A percentile compares a stretch with the other conserved stretches of the same genome.
Evolutionary conservation across 2,329 filamentous ascomycete genomes (phyloP).

Genomic region (Cordyceps tenuipes): DNA sequence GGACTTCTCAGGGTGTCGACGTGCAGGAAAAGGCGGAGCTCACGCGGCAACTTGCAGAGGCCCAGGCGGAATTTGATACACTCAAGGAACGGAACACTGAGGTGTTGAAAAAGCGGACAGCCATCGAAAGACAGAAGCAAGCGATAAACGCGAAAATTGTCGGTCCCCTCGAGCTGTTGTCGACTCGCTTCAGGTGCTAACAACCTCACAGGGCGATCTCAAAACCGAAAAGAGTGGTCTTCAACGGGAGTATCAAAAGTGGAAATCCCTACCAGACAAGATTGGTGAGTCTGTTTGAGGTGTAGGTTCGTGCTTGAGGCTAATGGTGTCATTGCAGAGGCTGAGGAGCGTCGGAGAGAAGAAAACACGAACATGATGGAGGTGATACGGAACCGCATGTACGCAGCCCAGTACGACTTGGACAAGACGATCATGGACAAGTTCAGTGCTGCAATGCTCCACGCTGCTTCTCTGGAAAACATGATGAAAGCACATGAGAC

Average conservation of each 20-base stretch:
- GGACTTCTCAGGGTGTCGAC: conserved; percentile 73
- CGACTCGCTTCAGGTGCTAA: conserved; percentile 14
- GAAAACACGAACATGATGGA: conserved; percentile 24
- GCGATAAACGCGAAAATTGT: conserved; percentile 23
- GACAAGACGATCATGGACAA: conserved; percentile 50
- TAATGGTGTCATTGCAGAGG: conserved; percentile 20
- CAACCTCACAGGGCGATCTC: conserved; percentile 34
- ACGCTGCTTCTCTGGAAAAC: conserved; percentile 51
- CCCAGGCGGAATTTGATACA: conserved; percentile 26
- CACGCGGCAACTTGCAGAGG: conserved; percentile 40
- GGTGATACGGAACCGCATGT: conserved; percentile 30
- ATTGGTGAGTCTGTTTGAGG: conserved; percentile 45
- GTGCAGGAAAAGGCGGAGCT: conserved; percentile 54
- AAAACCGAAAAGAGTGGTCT: conserved; percentile 56
- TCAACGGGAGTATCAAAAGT: conserved; percentile 58
- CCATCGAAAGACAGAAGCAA: conserved; percentile 35
- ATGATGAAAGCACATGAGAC: conserved; percentile 55
- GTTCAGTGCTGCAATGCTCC: conserved; percentile 42
- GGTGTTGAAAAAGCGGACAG: conserved; percentile 20
- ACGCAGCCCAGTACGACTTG: conserved; percentile 42
- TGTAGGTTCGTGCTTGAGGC: background rate
- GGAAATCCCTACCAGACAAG: conserved; percentile 59
- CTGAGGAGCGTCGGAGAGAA: conserved; percentile 26
- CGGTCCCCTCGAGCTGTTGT: conserved; percentile 13
- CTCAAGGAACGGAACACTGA: conserved; percentile 26